Evolutionary conservation across 257 asterid species (phyloP).

Genomic region (Euphrasia confusa): DNA sequence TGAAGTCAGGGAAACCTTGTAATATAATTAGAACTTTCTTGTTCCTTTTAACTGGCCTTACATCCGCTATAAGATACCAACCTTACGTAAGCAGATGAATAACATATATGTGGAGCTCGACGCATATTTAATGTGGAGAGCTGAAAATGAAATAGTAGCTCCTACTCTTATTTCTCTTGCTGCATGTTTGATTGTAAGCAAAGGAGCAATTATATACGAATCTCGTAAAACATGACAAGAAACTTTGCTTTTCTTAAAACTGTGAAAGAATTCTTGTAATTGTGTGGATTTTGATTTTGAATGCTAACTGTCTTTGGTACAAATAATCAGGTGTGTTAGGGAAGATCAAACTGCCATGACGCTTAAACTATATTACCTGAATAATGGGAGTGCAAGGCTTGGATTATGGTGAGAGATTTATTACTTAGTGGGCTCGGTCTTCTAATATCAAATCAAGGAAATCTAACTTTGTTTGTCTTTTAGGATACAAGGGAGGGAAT

Average conservation of each 20-base stretch:
- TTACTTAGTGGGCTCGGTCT: slow-evolving; percentile 14
- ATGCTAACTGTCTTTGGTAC: slow-evolving; percentile 19
- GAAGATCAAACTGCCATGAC: slow-evolving; percentile 84
- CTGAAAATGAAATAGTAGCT: slow-evolving; percentile 7
- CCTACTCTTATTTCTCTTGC: slow-evolving; percentile 15
- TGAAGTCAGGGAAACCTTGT: slow-evolving; percentile 2
- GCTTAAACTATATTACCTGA: slow-evolving; percentile 73
- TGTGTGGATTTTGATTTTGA: slow-evolving; percentile 3
- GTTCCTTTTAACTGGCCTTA: slow-evolving; percentile 13
- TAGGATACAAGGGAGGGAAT: slow-evolving; percentile 97
- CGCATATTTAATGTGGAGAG: slow-evolving; percentile 9
- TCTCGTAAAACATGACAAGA: slow-evolving; percentile 9
- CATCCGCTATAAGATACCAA: background rate
- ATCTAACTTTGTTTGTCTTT: slow-evolving; percentile 27
- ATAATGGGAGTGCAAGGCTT: slow-evolving; percentile 95
- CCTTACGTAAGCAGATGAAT: slow-evolving; percentile 15
- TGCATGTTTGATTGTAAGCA: slow-evolving; percentile 11
- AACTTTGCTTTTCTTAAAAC: slow-evolving; percentile 20
- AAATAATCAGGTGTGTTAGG: slow-evolving; percentile 78
- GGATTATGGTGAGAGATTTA: slow-evolving; percentile 83
- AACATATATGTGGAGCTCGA: background rate
- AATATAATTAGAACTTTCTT: background rate
- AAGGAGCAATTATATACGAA: slow-evolving; percentile 3
- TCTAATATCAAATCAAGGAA: slow-evolving; percentile 20
- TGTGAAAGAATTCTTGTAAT: slow-evolving; percentile 2